Percentiles rank a stretch among this genome's conserved stretches.
These are phyloP conservation scores for Trypanosoma scelopori DNA, from an alignment of 208 protist genomes.

Conservation along the genomic window DNA sequence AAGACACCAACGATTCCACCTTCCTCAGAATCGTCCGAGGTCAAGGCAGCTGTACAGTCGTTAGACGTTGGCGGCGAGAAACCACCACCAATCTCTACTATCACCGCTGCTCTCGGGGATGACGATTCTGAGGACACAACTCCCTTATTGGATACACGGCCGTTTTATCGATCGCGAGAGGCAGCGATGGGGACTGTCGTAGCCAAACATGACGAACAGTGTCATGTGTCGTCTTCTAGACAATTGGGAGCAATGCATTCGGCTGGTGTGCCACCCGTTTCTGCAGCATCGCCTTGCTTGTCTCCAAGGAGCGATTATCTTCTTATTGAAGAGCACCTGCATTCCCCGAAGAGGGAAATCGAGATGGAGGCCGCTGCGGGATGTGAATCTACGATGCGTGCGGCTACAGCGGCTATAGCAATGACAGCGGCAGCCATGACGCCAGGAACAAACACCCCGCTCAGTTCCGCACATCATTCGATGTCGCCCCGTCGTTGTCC, in stretches of 20 bases:
- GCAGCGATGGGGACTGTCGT: no score
- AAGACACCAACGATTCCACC: neutral
- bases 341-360: neutral
- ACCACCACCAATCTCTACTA: neutral
- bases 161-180: constrained; percentile 11
- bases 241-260: neutral
- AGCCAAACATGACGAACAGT: neutral
- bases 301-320: constrained; percentile 1
- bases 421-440: neutral
- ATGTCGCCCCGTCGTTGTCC: no score
- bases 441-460: neutral
- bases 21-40: neutral
- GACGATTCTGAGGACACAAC: neutral
- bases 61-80: neutral
- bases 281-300: neutral
- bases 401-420: neutral
- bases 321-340: neutral
- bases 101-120: neutral
- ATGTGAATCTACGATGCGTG: neutral
- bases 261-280: neutral
- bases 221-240: neutral
- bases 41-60: neutral
- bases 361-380: neutral
- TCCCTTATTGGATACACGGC: constrained; percentile 4
- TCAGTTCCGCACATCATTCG: neutral